Conservation (phyloP, 305 asterid genomes). For the Vinca major region DNA sequence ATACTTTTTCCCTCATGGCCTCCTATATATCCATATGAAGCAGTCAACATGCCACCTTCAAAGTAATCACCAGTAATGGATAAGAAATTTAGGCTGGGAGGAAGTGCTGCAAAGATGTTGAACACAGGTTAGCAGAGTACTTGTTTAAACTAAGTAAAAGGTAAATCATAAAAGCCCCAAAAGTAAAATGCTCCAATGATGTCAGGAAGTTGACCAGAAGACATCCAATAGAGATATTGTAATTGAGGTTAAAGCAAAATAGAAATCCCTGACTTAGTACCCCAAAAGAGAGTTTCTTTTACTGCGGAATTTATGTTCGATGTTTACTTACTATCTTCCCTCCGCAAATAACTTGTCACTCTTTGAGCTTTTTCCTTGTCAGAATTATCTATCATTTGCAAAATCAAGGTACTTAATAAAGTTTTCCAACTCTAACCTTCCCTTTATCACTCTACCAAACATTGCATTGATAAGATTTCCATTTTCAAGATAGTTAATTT, state of each 20-base stretch:
- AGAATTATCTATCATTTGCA: no score
- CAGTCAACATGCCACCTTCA: constrained; percentile 85
- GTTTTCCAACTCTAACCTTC: no score
- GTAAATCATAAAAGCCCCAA: background rate
- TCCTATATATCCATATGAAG: constrained; percentile 94
- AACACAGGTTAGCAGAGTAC: background rate
- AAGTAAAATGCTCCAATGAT: background rate
- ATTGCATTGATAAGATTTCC: no score
- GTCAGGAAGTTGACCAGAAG: background rate
- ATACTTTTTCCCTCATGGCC: constrained; percentile 96
- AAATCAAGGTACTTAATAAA: no score
- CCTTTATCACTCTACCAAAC: no score
- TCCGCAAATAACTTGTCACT: no score
- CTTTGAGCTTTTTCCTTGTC: no score
- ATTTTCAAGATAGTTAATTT: no score
- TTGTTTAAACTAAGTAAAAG: background rate
- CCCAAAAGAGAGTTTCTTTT: background rate
- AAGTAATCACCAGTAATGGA: constrained; percentile 81
- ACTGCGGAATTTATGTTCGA: background rate
- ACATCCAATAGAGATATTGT: background rate
- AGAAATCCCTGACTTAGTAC: background rate
- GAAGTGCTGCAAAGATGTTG: constrained; percentile 69
- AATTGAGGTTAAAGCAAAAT: background rate
- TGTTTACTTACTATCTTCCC: no score
- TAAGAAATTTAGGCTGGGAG: constrained; percentile 89